phyloP scores from a whole-genome alignment of 2,329 filamentous ascomycete species.

The Ceratocystis alfenasii region DNA sequence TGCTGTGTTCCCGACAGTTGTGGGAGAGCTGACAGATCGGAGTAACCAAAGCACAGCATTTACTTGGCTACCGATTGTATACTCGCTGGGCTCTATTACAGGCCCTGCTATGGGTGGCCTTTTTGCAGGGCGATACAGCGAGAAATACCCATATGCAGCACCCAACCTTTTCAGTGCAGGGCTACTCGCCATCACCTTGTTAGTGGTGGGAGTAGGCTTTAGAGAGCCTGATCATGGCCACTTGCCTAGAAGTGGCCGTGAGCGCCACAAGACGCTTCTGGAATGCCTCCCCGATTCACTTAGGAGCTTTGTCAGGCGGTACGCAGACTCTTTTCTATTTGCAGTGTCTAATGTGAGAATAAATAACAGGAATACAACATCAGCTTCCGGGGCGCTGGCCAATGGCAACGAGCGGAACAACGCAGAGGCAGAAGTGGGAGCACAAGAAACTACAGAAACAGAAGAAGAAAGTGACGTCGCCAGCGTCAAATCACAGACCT shows the following conservation, averaged over 20 bases:
- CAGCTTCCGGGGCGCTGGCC: not conserved
- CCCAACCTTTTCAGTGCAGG: conserved; percentile 71
- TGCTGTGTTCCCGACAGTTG: conserved; percentile 80
- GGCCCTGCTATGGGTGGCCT: conserved; percentile 85
- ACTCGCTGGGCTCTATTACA: conserved; percentile 85
- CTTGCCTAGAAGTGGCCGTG: too few relatives aligned
- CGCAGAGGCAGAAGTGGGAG: not conserved
- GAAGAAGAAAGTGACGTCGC: not conserved
- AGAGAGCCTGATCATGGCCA: conserved; percentile 52
- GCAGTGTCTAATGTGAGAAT: not conserved
- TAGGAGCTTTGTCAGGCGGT: not conserved
- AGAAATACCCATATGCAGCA: conserved; percentile 66
- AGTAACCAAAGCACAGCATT: conserved; percentile 92
- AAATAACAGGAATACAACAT: not conserved
- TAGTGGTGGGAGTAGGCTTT: conserved; percentile 66
- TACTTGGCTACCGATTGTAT: conserved; percentile 90
- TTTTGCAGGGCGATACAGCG: conserved; percentile 51
- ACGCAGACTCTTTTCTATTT: not conserved
- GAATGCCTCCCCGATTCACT: conserved; percentile 8
- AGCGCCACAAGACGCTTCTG: not conserved
- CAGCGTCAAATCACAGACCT: not conserved
- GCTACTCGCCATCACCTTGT: conserved; percentile 59
- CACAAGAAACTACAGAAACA: not conserved
- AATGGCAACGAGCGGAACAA: not conserved
- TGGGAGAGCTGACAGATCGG: conserved; percentile 89